These are phyloP conservation scores for Penicillium roqueforti DNA, from an alignment of 495 filamentous ascomycete species.

Conservation along the genomic window DNA sequence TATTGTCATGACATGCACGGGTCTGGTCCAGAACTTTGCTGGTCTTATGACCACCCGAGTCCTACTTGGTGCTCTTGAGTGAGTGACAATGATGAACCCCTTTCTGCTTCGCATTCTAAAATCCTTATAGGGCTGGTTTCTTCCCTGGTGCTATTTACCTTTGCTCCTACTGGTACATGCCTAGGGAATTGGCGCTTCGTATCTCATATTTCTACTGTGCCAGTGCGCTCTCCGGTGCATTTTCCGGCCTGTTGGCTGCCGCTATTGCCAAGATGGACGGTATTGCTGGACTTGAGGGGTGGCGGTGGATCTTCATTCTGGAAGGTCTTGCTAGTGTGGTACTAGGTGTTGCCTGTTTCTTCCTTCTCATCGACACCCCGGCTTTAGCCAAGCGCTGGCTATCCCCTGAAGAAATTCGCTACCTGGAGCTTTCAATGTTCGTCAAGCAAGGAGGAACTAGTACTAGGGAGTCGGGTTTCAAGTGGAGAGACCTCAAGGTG, in stretches of 20 bases:
- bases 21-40: slow-evolving; percentile 36
- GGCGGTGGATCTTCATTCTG: slow-evolving; percentile 71
- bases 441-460: slow-evolving; percentile 28
- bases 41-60: slow-evolving; percentile 17
- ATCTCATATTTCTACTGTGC: slow-evolving; percentile 63
- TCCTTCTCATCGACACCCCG: slow-evolving; percentile 32
- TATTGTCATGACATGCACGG: slow-evolving; percentile 42
- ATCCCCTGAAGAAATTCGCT: slow-evolving; percentile 22
- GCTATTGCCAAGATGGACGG: slow-evolving; percentile 66
- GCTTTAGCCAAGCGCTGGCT: slow-evolving; percentile 19
- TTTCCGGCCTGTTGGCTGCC: slow-evolving; percentile 63
- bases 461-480: slow-evolving; percentile 14
- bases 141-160: slow-evolving; percentile 65
- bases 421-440: slow-evolving; percentile 26
- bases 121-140: slow-evolving; percentile 41
- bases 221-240: slow-evolving; percentile 58
- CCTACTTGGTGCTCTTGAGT: slow-evolving; percentile 24
- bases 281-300: slow-evolving; percentile 55
- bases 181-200: slow-evolving; percentile 25
- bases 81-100: not conserved
- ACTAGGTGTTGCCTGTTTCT: slow-evolving; percentile 55
- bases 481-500: slow-evolving; percentile 20
- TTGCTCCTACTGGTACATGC: slow-evolving; percentile 66
- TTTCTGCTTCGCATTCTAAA: not conserved
- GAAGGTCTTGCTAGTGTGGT: slow-evolving; percentile 55